Conservation (phyloP, 306 rosid genomes). For the Lithocarpus polystachyus region DNA sequence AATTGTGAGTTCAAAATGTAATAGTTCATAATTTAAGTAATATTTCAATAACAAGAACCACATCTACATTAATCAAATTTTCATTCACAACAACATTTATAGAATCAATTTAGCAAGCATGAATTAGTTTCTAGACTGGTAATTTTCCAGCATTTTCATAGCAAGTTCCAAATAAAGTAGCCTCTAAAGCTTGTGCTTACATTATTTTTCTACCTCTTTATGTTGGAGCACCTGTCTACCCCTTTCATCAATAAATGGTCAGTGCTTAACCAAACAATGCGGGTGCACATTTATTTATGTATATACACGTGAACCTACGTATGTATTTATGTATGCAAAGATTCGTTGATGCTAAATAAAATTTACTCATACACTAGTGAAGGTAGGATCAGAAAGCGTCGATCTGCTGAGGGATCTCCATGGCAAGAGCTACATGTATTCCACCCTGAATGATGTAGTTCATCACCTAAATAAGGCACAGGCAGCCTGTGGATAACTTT, state of each 20-base stretch:
- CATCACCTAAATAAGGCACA: slow-evolving; percentile 69
- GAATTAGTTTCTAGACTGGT: background rate
- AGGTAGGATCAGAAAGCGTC: slow-evolving; percentile 67
- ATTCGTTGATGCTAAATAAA: background rate
- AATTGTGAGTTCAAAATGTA: background rate
- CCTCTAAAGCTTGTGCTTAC: background rate
- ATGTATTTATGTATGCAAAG: background rate
- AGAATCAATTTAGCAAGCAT: background rate
- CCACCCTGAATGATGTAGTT: slow-evolving; percentile 94
- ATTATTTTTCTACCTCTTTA: background rate
- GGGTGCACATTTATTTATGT: background rate
- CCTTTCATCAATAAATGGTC: background rate
- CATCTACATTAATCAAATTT: background rate
- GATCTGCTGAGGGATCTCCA: slow-evolving; percentile 73
- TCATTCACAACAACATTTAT: background rate
- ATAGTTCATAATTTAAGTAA: too few relatives aligned
- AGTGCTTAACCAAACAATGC: background rate
- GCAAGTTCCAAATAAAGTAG: background rate
- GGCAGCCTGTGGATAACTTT: slow-evolving; percentile 75
- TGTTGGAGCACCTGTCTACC: background rate
- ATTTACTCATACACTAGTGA: slow-evolving; percentile 50
- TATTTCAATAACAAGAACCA: background rate
- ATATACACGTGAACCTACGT: background rate
- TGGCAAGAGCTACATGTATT: slow-evolving; percentile 95
- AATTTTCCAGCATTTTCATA: background rate